Base-by-base conservation (phyloP, 1,284 basidiomycete species). In the Takashimella koratensis region DNA sequence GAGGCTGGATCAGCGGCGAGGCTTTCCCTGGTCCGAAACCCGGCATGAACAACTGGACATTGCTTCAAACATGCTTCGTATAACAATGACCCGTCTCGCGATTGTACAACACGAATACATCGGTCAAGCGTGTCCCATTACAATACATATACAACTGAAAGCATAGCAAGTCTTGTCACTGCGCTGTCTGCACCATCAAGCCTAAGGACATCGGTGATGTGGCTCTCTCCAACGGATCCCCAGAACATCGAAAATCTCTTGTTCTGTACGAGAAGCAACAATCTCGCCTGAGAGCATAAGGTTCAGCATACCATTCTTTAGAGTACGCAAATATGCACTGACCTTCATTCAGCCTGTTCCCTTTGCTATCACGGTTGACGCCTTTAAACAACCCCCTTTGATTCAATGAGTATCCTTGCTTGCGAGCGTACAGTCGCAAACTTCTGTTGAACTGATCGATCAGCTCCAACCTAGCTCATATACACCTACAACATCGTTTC, bases 391-490 rank as follows among this genome's bases (percentile, higher is more conserved):
- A 73, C 0, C 90, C 90, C 47, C 83, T 81, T 73, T 95, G 91
- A 65, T 94, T 95, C 42, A 96, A 80, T 13, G 86, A 87, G 73
- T 86, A 91, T 0, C 90, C 90, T 70, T 86, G 82, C 54, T 82
- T 84, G 58, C 83, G 83, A 3, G 92, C 92, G 73, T 92, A 91
- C 61, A 87, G 74, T 16, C 92, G 83, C 70, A 95, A 84, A 3
- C 86, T 86, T 10, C 92, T 85, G 72, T 95, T 96, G 76, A 95
- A 95, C 88, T 92, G 66, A 12, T 47, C 41, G n/a, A 23, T 48
- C 27, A 47, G 47, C 26, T 19, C 3, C 26, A 27, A 12, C n/a
- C n/a, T 21, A 42, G 19, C 39, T n/a, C 19, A 20, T 26, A 3
- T 10, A 2, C 23, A 74, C 83, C 65, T 66, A 89, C 89, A 49